Evolutionary conservation across 1,139 yeast species (phyloP).

Genomic region (Debaryomyces psychrophilus): DNA sequence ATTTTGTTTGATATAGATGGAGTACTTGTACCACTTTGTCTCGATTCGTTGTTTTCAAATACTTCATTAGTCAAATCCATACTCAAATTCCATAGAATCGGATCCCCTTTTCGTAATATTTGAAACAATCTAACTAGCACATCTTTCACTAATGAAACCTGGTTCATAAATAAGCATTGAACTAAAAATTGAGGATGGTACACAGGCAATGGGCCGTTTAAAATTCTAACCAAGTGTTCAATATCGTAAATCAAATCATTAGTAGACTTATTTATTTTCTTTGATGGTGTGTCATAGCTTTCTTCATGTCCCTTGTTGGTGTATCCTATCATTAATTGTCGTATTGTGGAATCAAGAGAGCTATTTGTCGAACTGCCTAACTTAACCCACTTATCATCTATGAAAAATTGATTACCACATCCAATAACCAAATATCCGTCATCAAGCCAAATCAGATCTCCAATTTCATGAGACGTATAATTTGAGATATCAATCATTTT

Average conservation of each 20-base stretch:
- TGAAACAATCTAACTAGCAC: constrained; percentile 59
- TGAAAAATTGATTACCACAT: constrained; percentile 85
- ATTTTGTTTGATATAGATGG: constrained; percentile 18
- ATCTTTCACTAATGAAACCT: constrained; percentile 56
- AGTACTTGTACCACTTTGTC: constrained; percentile 3
- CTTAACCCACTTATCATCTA: constrained; percentile 66
- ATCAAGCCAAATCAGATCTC: constrained; percentile 85
- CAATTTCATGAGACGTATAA: constrained; percentile 78
- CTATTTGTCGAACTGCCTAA: constrained; percentile 31
- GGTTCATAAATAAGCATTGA: constrained; percentile 71
- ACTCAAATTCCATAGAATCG: constrained; percentile 40
- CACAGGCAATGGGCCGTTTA: constrained; percentile 87
- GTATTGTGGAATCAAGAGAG: constrained; percentile 38
- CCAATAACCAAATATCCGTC: constrained; percentile 82
- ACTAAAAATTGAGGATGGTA: constrained; percentile 91
- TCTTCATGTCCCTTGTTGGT: constrained; percentile 25
- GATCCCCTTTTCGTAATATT: constrained; percentile 45
- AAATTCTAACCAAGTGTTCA: constrained; percentile 64
- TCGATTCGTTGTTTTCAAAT: constrained; percentile 11
- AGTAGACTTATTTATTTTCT: constrained; percentile 14
- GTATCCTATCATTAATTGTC: constrained; percentile 55
- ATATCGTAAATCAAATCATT: constrained; percentile 35
- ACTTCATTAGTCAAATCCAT: constrained; percentile 29
- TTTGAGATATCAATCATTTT: constrained; percentile 70
- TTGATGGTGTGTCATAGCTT: constrained; percentile 39